These are phyloP conservation scores for Hypoxylon lienhwacheense DNA, from an alignment of 495 filamentous ascomycete genomes.

Conservation along the genomic window DNA sequence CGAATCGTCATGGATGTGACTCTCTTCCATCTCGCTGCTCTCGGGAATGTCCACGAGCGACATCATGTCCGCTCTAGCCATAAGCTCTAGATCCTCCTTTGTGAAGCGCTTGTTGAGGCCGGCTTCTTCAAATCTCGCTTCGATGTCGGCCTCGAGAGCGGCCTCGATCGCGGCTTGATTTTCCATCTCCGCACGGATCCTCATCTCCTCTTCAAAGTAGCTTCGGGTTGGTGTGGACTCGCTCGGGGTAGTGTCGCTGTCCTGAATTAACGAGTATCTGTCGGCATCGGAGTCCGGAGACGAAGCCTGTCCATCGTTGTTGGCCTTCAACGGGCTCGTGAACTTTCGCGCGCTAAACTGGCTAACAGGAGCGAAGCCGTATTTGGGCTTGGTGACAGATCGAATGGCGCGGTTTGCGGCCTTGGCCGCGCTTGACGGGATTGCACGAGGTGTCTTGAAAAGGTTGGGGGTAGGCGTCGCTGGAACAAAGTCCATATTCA, in stretches of 20 bases:
- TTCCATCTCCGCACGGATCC: constrained; percentile 40
- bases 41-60: constrained; percentile 50
- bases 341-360: constrained; percentile 61
- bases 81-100: constrained; percentile 52
- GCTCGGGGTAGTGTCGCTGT: constrained; percentile 10
- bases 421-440: constrained; percentile 28
- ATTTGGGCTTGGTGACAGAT: constrained; percentile 31
- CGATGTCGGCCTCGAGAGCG: constrained; percentile 39
- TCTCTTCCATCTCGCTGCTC: constrained; percentile 32
- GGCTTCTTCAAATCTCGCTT: constrained; percentile 37
- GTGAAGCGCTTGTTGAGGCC: constrained; percentile 43
- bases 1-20: constrained; percentile 41
- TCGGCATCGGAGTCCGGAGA: constrained; percentile 43
- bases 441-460: constrained; percentile 34
- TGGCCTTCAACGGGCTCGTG: constrained; percentile 45
- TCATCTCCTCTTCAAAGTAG: constrained; percentile 64
- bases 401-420: constrained; percentile 34
- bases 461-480: constrained; percentile 41
- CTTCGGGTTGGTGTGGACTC: constrained; percentile 45
- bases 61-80: constrained; percentile 56
- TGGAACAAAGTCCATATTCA: constrained; percentile 32
- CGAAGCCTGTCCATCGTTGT: background rate
- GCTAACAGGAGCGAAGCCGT: constrained; percentile 63
- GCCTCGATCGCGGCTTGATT: constrained; percentile 41
- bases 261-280: constrained; percentile 29